phyloP scores from a whole-genome alignment of 2,329 filamentous ascomycete species.

The Sordariomycetes sp. region DNA sequence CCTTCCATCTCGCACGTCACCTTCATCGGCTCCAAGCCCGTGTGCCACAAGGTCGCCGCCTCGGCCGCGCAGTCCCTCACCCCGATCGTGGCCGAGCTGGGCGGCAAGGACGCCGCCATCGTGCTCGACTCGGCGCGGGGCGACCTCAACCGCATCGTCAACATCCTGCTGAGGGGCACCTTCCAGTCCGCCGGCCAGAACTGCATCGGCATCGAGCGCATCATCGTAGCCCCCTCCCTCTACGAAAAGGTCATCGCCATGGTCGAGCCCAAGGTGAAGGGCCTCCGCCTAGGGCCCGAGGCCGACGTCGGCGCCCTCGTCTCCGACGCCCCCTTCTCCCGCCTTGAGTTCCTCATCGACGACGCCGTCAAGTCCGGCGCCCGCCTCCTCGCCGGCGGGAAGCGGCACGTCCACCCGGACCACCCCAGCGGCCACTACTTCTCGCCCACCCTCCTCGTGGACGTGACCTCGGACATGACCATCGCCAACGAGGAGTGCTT shows the following conservation, averaged over 20 bases:
- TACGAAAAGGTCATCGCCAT: constrained; percentile 63
- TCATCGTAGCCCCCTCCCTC: constrained; percentile 67
- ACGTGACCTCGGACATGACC: constrained; percentile 75
- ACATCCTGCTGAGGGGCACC: constrained; percentile 80
- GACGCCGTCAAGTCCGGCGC: constrained; percentile 75
- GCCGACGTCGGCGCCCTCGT: constrained; percentile 87
- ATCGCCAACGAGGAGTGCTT: constrained; percentile 91
- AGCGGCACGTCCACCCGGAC: constrained; percentile 57
- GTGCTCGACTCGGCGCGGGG: constrained; percentile 65
- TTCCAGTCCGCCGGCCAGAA: constrained; percentile 97
- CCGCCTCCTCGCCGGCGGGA: constrained; percentile 70
- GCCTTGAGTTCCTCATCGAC: constrained; percentile 64
- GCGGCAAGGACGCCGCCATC: constrained; percentile 89
- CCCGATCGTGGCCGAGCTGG: constrained; percentile 81
- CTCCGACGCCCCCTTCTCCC: constrained; percentile 63
- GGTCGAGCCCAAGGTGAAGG: constrained; percentile 63
- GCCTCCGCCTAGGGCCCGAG: constrained; percentile 64
- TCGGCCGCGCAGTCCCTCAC: constrained; percentile 80
- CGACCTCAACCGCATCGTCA: constrained; percentile 62
- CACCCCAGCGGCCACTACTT: constrained; percentile 85
- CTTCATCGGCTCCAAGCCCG: constrained; percentile 83
- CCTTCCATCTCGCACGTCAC: constrained; percentile 78
- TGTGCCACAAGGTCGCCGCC: constrained; percentile 80
- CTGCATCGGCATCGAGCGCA: constrained; percentile 92
- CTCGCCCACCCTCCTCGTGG: constrained; percentile 76